phyloP scores from a whole-genome alignment of 129 eudicot genomes.

The Deinandra increscens region DNA sequence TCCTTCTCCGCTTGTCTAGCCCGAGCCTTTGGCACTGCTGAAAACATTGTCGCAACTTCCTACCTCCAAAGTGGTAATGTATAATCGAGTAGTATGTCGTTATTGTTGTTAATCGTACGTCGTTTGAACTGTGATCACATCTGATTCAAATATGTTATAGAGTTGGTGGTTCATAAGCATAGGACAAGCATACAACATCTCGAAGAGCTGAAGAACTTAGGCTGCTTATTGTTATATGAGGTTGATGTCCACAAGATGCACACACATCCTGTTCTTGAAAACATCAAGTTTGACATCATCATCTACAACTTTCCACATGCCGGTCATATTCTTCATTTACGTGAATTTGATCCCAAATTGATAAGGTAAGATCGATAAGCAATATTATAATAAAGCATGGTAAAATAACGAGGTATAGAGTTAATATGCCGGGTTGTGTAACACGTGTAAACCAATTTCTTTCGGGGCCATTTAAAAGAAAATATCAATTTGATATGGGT shows the following conservation, averaged over 20 bases:
- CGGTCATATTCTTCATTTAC: slow-evolving; percentile 23
- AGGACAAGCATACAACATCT: slow-evolving; percentile 27
- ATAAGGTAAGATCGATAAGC: slow-evolving; percentile 32
- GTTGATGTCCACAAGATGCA: slow-evolving; percentile 41
- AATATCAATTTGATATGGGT: too few relatives aligned
- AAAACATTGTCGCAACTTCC: slow-evolving; percentile 35
- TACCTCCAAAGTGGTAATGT: slow-evolving; percentile 17
- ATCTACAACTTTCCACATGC: slow-evolving; percentile 51
- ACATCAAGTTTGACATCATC: slow-evolving; percentile 35
- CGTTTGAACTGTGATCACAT: background rate
- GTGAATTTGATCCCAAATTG: slow-evolving; percentile 17
- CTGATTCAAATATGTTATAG: too few relatives aligned
- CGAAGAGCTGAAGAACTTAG: slow-evolving; percentile 31
- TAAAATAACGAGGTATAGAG: too few relatives aligned
- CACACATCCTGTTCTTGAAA: slow-evolving; percentile 25
- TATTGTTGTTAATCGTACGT: background rate
- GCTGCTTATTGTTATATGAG: slow-evolving; percentile 34
- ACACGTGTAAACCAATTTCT: too few relatives aligned
- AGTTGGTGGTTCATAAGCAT: background rate
- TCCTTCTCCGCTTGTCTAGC: slow-evolving; percentile 33
- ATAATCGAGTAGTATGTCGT: background rate
- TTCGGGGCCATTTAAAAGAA: too few relatives aligned
- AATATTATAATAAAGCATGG: too few relatives aligned
- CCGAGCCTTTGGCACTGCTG: slow-evolving; percentile 16
- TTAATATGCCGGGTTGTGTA: too few relatives aligned